Evolutionary conservation across 805 yeast species (phyloP), one percentile per base, ranked within the genome.

Genomic region (Candida pseudofarinosa): DNA sequence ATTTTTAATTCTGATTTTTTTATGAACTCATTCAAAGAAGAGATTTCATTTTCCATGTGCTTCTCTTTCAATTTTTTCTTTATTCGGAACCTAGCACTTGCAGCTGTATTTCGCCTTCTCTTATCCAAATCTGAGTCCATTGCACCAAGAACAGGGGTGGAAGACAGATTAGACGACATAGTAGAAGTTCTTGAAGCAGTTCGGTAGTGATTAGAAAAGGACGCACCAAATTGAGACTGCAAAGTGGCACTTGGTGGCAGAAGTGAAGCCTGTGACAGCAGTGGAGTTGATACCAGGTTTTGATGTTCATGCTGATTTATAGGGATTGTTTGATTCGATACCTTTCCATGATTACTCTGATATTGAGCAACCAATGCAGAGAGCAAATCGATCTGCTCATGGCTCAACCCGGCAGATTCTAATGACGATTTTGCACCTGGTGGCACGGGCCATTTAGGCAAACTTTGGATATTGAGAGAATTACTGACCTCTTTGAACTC

Each of bases 361-460:
- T 85, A 85, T 51, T 81, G 85, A 0, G 89, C 90, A 26, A 85
- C 78, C 40, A 85, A 68, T 0, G 87, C 87, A 4, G 87, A 81
- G 28, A 85, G 65, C 2, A 88, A 80, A 53, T 83, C 87, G 12
- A 85, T 84, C 57, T 85, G 93, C 31, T 79, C 80, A 43, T 74
- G 78, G 2, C 80, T 69, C 34, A 85, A 69, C 0, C 93, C 93
- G 2, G 83, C 88, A 4, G 79, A 76, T 4, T 74, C 73, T 36
- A 85, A 59, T 1, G 88, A 76, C 16, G 71, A 62, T 48, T 79
- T 76, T 2, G 90, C 91, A 8, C 88, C 88, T 4, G 80, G 80
- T 1, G 93, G 93, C 3, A 85, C 87, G 0, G 77, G 75, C 13
- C 81, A 79, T 49, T 76, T 75, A 13, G 89, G 88, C 26, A 81